Conservation (phyloP, 108 stramenopile species). For the Fistulifera pelliculosa region DNA sequence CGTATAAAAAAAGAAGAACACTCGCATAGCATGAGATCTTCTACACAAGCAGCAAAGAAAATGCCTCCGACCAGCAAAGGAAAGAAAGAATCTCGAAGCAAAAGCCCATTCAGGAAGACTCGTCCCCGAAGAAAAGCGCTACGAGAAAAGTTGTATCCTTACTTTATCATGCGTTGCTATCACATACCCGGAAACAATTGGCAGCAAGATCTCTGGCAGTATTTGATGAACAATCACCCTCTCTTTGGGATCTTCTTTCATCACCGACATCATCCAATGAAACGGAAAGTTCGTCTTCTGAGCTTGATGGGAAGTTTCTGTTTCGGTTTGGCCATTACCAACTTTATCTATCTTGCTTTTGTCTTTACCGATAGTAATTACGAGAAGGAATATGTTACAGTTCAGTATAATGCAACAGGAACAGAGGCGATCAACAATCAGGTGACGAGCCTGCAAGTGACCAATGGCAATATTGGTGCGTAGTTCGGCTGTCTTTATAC, state of each 20-base stretch:
- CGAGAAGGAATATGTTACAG: neutral
- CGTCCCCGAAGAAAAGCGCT: too few species aligned
- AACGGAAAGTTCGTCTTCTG: conserved; percentile 25
- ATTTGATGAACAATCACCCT: conserved; percentile 53
- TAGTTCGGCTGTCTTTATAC: too few species aligned
- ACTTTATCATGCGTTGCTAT: conserved; percentile 9
- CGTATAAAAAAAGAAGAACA: too few species aligned
- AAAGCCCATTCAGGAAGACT: too few species aligned
- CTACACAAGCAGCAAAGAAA: conserved; percentile 51
- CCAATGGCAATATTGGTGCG: conserved; percentile 33
- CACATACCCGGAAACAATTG: conserved; percentile 40
- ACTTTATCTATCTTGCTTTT: conserved; percentile 34
- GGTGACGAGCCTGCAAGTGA: conserved; percentile 21
- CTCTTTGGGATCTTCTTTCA: conserved; percentile 50
- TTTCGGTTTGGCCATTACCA: conserved; percentile 55
- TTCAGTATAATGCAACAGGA: neutral
- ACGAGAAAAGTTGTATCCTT: too few species aligned
- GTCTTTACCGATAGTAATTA: conserved; percentile 21
- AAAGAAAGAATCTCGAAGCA: too few species aligned
- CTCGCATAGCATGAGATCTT: conserved; percentile 33
- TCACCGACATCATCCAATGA: conserved; percentile 43
- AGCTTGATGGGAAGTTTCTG: conserved; percentile 37
- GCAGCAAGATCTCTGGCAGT: conserved; percentile 43
- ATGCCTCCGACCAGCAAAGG: conserved; percentile 41
- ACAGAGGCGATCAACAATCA: neutral